Conservation (phyloP, 768 basidiomycete genomes). For the Clathrus columnatus region DNA sequence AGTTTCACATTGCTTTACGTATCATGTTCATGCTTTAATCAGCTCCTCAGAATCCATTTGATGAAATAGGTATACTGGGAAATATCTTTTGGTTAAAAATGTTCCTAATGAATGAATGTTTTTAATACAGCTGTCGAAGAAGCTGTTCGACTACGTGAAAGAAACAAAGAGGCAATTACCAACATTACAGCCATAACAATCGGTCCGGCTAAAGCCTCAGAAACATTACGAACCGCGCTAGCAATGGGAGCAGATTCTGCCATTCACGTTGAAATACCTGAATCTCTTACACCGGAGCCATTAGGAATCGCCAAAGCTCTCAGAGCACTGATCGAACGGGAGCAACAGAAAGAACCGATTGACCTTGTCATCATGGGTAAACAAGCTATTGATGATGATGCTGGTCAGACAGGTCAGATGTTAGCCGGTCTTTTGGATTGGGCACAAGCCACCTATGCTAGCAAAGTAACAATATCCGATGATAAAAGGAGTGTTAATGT, state of each 20-base stretch:
- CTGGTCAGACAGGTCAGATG: slow-evolving; percentile 95
- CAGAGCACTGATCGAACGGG: slow-evolving; percentile 59
- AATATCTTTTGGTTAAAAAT: background rate
- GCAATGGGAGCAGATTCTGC: slow-evolving; percentile 96
- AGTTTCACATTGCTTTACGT: slow-evolving; percentile 17
- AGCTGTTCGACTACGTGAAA: slow-evolving; percentile 88
- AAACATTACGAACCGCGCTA: slow-evolving; percentile 90
- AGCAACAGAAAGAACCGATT: slow-evolving; percentile 44
- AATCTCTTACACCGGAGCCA: slow-evolving; percentile 71
- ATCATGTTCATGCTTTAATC: slow-evolving; percentile 1
- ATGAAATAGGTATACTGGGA: slow-evolving; percentile 80
- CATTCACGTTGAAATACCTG: slow-evolving; percentile 82
- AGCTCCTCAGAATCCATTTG: slow-evolving; percentile 79
- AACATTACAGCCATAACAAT: slow-evolving; percentile 92
- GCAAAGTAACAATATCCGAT: slow-evolving; percentile 67
- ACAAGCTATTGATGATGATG: slow-evolving; percentile 96
- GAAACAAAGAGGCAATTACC: slow-evolving; percentile 64
- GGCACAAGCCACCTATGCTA: slow-evolving; percentile 94
- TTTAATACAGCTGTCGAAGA: slow-evolving; percentile 84
- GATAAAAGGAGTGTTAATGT: slow-evolving; percentile 59
- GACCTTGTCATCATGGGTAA: slow-evolving; percentile 95
- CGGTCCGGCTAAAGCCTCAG: slow-evolving; percentile 81
- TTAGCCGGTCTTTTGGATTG: slow-evolving; percentile 86
- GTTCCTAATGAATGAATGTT: background rate
- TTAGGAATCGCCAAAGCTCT: slow-evolving; percentile 85